Evolutionary conservation across 768 basidiomycete species (phyloP).

Genomic region (Lentinula edodes): DNA sequence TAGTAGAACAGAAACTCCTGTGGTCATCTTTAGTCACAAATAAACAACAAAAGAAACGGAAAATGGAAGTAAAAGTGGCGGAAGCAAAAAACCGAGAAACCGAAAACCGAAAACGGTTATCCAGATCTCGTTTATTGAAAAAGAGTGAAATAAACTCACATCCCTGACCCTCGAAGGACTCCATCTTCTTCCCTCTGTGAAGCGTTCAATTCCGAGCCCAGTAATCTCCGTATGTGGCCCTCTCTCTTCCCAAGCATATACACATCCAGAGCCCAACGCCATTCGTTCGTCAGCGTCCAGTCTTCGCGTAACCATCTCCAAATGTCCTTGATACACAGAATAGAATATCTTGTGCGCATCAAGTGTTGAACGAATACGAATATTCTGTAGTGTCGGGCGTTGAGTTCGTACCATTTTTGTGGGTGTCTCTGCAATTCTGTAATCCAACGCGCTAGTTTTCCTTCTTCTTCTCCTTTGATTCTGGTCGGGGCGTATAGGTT

Average conservation of each 20-base stretch:
- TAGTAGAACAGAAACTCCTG: constrained; percentile 87
- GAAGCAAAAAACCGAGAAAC: constrained; percentile 1
- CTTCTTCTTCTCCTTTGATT: neutral
- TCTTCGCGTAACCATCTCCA: constrained; percentile 72
- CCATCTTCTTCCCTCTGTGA: constrained; percentile 82
- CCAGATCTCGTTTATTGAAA: neutral
- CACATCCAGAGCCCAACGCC: constrained; percentile 47
- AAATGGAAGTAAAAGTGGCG: too few relatives aligned
- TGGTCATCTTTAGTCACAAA: neutral
- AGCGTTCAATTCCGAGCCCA: constrained; percentile 78
- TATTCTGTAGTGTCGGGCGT: constrained; percentile 64
- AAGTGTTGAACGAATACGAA: constrained; percentile 69
- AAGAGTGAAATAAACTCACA: constrained; percentile 32
- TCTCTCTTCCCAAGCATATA: constrained; percentile 64
- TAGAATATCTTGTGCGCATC: constrained; percentile 82
- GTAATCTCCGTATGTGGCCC: constrained; percentile 70
- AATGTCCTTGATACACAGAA: constrained; percentile 54
- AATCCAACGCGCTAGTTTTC: neutral
- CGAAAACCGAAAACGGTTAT: neutral
- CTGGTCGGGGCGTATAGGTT: neutral
- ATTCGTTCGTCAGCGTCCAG: constrained; percentile 73
- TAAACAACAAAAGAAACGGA: neutral
- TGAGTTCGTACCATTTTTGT: constrained; percentile 41
- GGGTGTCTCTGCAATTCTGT: neutral
- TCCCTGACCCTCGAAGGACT: constrained; percentile 80